Evolutionary conservation across 129 eudicot genomes (phyloP).

Genomic region (Lactuca sativa): DNA sequence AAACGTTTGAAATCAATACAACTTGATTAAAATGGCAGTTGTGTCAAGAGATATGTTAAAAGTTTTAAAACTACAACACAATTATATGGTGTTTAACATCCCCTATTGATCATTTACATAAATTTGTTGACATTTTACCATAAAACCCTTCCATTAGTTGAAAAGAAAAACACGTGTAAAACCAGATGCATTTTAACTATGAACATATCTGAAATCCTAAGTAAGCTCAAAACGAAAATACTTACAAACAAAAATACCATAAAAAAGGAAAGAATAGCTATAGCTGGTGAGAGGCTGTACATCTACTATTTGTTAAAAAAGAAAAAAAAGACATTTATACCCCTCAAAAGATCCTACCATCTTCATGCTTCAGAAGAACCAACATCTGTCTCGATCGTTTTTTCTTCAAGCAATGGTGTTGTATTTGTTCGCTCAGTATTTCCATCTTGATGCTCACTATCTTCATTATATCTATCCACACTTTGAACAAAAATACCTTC

Average conservation of each 20-base stretch:
- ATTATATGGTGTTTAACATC: too few species aligned
- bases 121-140: background rate
- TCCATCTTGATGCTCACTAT: slow-evolving; percentile 37
- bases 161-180: background rate
- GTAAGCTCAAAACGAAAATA: slow-evolving; percentile 6
- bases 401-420: slow-evolving; percentile 65
- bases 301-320: slow-evolving; percentile 10
- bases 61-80: too few species aligned
- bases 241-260: slow-evolving; percentile 13
- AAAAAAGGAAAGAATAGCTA: slow-evolving; percentile 8
- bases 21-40: too few species aligned
- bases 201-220: background rate
- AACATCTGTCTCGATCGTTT: slow-evolving; percentile 16
- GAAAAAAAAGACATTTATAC: background rate
- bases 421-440: slow-evolving; percentile 38
- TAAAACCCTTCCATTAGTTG: background rate
- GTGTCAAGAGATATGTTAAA: too few species aligned
- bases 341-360: background rate
- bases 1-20: too few species aligned
- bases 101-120: too few species aligned
- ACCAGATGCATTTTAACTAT: background rate
- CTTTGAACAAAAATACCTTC: slow-evolving; percentile 80
- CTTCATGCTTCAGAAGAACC: slow-evolving; percentile 21
- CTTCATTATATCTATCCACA: slow-evolving; percentile 73
- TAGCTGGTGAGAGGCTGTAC: slow-evolving; percentile 20